Evolutionary conservation across 1,139 yeast genomes (phyloP), one percentile per base, ranked within the genome.

Genomic region (Yamadazyma taylorii): DNA sequence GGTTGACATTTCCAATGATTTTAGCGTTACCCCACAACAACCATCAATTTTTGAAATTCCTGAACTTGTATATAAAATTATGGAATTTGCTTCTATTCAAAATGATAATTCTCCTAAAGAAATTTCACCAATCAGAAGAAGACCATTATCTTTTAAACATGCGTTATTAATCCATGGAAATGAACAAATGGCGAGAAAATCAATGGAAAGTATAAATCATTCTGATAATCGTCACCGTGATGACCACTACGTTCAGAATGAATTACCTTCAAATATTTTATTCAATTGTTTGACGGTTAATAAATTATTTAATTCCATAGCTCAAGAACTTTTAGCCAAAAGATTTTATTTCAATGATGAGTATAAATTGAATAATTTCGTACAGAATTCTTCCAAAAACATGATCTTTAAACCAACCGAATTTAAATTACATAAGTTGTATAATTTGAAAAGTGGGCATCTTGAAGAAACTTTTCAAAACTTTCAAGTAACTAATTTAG

Each of bases 31-130:
- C n/a, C n/a, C n/a, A n/a, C n/a, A n/a, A n/a, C 29, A 17, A 19
- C 32, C 77, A 73, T 39, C 63, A 66, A 83, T 88, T 5, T 83
- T 88, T 52, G 69, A 70, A 36, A 79, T 84, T 14, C 96, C 96
- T 0, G 96, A 89, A 57, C 81, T 89, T 39, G 68, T 88, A 14
- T 61, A 72, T 46, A 68, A 71, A 41, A 85, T 89, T 12, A 52
- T 88, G 19, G 64, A 68, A 17, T 78, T 67, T 55, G 81, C 86
- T 11, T 86, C 84, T 33, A 62, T 64, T 24, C 69, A 63, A 42
- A 56, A 52, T 37, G 63, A 77, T 5, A 56, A 58, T 4, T 65
- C 79, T 13, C 88, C 92, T 3, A 75, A 70, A 39, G 90, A 84
- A 52, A 58, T 59, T 10, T 60, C 78, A 0, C 84, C 85, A 28